These are phyloP conservation scores for Hyaloscypha bicolor DNA, from an alignment of 495 filamentous ascomycete species.

Conservation along the genomic window DNA sequence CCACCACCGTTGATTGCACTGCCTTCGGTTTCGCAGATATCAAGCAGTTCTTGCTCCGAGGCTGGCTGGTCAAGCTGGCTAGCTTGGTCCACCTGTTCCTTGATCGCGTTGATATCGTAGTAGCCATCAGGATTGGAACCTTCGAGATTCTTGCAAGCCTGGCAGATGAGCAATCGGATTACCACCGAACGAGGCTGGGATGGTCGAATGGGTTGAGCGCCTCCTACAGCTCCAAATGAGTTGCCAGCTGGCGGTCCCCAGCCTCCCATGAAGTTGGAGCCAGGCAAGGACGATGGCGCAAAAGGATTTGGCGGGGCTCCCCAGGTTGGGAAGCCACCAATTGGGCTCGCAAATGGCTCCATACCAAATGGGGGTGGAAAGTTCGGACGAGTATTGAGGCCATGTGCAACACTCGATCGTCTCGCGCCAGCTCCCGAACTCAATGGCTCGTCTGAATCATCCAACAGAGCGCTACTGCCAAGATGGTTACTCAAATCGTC, in stretches of 20 bases:
- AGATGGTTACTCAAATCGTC: constrained; percentile 81
- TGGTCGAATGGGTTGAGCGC: constrained; percentile 33
- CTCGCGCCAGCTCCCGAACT: constrained; percentile 31
- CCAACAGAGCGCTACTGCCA: constrained; percentile 92
- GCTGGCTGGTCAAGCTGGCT: constrained; percentile 62
- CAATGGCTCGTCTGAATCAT: constrained; percentile 66
- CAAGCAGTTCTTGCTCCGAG: constrained; percentile 72
- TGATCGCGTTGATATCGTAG: constrained; percentile 66
- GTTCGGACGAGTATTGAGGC: constrained; percentile 16
- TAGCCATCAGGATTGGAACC: constrained; percentile 54
- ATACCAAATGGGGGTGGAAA: constrained; percentile 33
- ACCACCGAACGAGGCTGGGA: constrained; percentile 45
- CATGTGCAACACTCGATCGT: constrained; percentile 34
- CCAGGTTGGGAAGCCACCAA: constrained; percentile 26
- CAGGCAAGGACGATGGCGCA: constrained; percentile 30
- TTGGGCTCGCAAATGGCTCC: constrained; percentile 30
- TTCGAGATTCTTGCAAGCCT: constrained; percentile 48
- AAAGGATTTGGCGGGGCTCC: constrained; percentile 32
- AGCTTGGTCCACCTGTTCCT: constrained; percentile 64
- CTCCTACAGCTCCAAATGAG: constrained; percentile 26
- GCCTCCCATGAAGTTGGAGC: constrained; percentile 30
- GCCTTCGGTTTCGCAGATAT: constrained; percentile 90
- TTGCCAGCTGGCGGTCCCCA: constrained; percentile 21
- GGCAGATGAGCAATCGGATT: constrained; percentile 52
- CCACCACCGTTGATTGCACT: constrained; percentile 87